A percentile compares a stretch with the other conserved stretches of the same genome.
Conservation (phyloP, 2,329 filamentous ascomycete species). For the Cordyceps pruinosa region DNA sequence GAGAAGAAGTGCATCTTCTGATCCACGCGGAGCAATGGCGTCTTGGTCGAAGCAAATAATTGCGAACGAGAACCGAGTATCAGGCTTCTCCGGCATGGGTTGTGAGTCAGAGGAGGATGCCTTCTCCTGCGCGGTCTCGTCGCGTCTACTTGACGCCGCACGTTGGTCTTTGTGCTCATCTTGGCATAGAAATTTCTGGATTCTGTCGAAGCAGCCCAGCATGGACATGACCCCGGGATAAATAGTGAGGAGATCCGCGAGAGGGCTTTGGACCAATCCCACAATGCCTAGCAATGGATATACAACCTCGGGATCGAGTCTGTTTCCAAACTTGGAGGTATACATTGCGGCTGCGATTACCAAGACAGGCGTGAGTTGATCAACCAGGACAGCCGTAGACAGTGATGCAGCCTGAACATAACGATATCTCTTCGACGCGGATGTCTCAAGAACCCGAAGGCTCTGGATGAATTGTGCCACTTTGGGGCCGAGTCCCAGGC, state of each 20-base stretch:
- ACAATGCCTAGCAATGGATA: neutral
- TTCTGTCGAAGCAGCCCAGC: slow-evolving; percentile 1
- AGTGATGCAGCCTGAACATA: neutral
- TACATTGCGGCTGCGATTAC: neutral
- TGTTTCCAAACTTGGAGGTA: neutral
- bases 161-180: neutral
- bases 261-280: neutral
- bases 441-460: neutral
- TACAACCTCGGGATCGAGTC: neutral
- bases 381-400: neutral
- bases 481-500: neutral
- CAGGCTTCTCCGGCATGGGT: neutral
- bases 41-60: neutral
- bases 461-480: neutral
- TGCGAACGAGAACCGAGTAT: neutral
- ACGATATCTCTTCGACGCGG: neutral
- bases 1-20: neutral
- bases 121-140: neutral
- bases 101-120: neutral
- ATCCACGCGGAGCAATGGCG: neutral
- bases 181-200: neutral
- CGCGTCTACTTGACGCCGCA: neutral
- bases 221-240: neutral
- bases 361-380: neutral
- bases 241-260: neutral